These are phyloP conservation scores for Amanita phalloides DNA, from an alignment of 768 basidiomycete species.

Conservation along the genomic window DNA sequence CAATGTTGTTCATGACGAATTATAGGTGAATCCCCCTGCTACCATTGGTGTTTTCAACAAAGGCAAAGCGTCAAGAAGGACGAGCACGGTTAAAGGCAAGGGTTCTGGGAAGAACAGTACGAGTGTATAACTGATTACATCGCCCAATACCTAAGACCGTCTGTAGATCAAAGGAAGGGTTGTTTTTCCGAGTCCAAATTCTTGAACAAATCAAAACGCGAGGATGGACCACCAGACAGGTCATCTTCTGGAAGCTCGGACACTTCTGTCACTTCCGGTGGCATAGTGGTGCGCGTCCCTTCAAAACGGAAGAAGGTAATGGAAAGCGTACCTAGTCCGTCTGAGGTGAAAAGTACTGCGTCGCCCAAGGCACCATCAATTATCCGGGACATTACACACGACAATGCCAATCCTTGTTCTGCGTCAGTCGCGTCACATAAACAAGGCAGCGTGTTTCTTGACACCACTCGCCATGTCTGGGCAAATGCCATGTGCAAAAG, in stretches of 20 bases:
- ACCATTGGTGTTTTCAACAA: constrained; percentile 50
- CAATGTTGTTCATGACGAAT: not conserved
- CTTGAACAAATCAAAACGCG: constrained; percentile 19
- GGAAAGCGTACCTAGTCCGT: not conserved
- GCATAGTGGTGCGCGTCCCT: not conserved
- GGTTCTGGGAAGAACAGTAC: constrained; percentile 15
- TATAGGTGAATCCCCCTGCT: constrained; percentile 32
- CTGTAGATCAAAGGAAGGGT: not conserved
- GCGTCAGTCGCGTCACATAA: not conserved
- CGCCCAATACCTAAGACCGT: not conserved
- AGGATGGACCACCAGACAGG: not conserved
- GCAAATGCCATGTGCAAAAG: not conserved
- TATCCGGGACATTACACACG: constrained; percentile 22
- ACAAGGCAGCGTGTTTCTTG: constrained; percentile 3
- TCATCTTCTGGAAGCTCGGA: not conserved
- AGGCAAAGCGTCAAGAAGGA: constrained; percentile 48
- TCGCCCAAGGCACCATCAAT: constrained; percentile 10
- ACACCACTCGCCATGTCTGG: constrained; percentile 6
- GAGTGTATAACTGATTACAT: too few relatives aligned
- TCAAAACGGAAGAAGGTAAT: not conserved
- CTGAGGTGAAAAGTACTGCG: not conserved
- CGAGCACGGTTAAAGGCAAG: constrained; percentile 15
- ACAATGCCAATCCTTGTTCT: not conserved
- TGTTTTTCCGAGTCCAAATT: constrained; percentile 39
- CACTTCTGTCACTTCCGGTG: not conserved